Evolutionary conservation across 78 protist genomes (phyloP), one percentile per base, ranked within the genome.

Genomic region (Chrysochromulina parva): DNA sequence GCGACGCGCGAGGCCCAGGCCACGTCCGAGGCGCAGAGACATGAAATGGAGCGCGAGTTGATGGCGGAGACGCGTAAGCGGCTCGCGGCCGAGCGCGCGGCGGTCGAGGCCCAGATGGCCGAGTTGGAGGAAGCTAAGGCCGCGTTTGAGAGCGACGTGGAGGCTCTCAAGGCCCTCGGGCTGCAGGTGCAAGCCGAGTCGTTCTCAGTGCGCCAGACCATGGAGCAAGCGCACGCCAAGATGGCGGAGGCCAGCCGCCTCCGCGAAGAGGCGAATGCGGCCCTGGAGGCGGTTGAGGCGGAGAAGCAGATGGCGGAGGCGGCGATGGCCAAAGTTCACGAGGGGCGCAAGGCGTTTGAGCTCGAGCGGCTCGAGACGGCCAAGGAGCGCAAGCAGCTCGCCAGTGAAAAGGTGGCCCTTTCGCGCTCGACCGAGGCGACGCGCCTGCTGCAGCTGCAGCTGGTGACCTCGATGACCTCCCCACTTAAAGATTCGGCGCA

Each of bases 281-380:
- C 4, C 50, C 38, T 3, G 53, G 13, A 1, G 10, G 52, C 38
- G 48, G 78, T 17, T 13, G 78, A 69, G 78, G 52, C 5, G 50
- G 78, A 5, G 78, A 28, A 50, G 14, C n/a, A 28, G 78, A 16
- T 4, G 14, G 78, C 78, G n/a, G 78, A 69, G 50, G 50, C 9
- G 52, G 78, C 78, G 53, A 28, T 28, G 50, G 50, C 50, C 38
- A 16, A 69, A 10, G 52, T 69, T 28, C 3, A 2, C 54, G 78
- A 69, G 78, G 7, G 13, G 53, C 78, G 78, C 13, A 5, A 17
- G n/a, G 78, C 48, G 24, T 69, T 69, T 13, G 78, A 69, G 78
- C 16, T 50, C 10, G 78, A 69, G 78, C 78, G 78, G 26, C 78
- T 69, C 78, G 78, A 24, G 53, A n/a, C 78, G 50, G 78, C 78